phyloP scores from a whole-genome alignment of 2,329 filamentous ascomycete species.

The Penicillium expansum region DNA sequence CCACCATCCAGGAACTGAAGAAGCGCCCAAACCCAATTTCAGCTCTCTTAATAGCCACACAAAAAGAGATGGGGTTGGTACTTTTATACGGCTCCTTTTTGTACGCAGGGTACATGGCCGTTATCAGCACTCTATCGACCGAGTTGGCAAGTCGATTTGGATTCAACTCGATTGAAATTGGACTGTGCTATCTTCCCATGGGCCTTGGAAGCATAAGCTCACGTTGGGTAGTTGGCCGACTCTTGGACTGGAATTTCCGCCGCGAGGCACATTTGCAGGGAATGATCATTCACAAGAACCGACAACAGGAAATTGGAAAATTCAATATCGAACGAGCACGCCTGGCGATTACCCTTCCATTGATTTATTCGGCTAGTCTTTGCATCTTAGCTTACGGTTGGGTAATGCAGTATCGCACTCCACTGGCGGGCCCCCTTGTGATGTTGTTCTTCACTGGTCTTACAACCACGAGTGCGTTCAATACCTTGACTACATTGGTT shows the following conservation, averaged over 20 bases:
- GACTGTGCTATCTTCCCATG: constrained; percentile 24
- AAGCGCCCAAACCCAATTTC: constrained; percentile 21
- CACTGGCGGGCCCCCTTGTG: constrained; percentile 34
- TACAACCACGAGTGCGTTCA: constrained; percentile 35
- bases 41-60: constrained; percentile 31
- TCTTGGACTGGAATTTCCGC: constrained; percentile 71
- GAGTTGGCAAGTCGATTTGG: constrained; percentile 33
- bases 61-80: constrained; percentile 36
- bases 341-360: constrained; percentile 33
- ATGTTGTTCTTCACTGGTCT: constrained; percentile 35
- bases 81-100: constrained; percentile 37
- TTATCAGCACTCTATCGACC: constrained; percentile 45
- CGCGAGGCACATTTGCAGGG: constrained; percentile 53
- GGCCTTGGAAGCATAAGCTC: constrained; percentile 30
- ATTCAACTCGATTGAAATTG: constrained; percentile 26
- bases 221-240: constrained; percentile 19
- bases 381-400: constrained; percentile 39
- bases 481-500: constrained; percentile 45
- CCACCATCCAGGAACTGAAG: constrained; percentile 13
- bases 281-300: constrained; percentile 40
- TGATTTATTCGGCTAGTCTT: constrained; percentile 27
- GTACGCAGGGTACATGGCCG: constrained; percentile 47
- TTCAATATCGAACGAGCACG: constrained; percentile 51
- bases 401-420: constrained; percentile 34
- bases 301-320: constrained; percentile 51